phyloP scores from a whole-genome alignment of 2,329 filamentous ascomycete species.

The Fusarium heterosporum region DNA sequence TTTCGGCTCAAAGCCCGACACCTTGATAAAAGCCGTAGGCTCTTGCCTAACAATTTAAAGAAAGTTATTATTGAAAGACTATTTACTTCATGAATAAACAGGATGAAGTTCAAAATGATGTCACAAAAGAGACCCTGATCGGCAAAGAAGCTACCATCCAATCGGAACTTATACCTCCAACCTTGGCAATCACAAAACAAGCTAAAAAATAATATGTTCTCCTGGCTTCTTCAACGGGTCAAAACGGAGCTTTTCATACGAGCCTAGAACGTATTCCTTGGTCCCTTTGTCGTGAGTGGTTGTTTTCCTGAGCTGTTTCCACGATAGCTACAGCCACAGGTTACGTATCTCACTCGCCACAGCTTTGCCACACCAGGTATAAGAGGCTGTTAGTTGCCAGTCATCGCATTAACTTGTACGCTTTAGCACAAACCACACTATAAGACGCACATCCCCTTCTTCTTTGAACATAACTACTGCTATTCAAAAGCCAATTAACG shows the following conservation, averaged over 20 bases:
- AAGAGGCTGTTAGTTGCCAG: slow-evolving; percentile 30
- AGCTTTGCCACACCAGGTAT: slow-evolving; percentile 41
- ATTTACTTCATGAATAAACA: background rate
- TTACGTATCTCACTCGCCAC: slow-evolving; percentile 48
- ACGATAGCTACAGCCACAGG: slow-evolving; percentile 42
- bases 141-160: slow-evolving; percentile 9
- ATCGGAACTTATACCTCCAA: slow-evolving; percentile 14
- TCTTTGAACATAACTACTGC: background rate
- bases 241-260: slow-evolving; percentile 4
- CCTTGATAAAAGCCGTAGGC: slow-evolving; percentile 11
- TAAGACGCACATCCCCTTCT: background rate
- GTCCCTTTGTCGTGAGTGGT: background rate
- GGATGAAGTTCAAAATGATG: slow-evolving; percentile 13
- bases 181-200: background rate
- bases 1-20: background rate
- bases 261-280: background rate
- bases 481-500: background rate
- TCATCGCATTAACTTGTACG: slow-evolving; percentile 1
- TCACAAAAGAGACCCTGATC: slow-evolving; percentile 35
- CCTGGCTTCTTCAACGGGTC: background rate
- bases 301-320: background rate
- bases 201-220: background rate
- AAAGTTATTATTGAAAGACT: background rate
- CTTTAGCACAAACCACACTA: background rate
- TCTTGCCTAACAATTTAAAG: background rate